These are phyloP conservation scores for barrel medic (Medicago truncatula) DNA, from an alignment of 306 rosid genomes.

Conservation along the genomic window MtrunA17r5.0-ANR NC_053049.1:43517501-43518000, in stretches of 20 bases:
- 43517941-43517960: background rate
- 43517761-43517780: background rate
- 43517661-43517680: too few relatives aligned
- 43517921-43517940: conserved; percentile 48
- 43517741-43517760: too few relatives aligned
- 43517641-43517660: too few relatives aligned
- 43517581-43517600: too few relatives aligned
- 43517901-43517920: conserved; percentile 26
- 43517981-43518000: background rate
- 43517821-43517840: conserved; percentile 32
- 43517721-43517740: too few relatives aligned
- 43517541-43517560: conserved; percentile 4
- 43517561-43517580: too few relatives aligned
- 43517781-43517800: conserved; percentile 17
- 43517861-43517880: conserved; percentile 29
- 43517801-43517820: conserved; percentile 15
- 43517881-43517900: conserved; percentile 46
- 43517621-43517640: too few relatives aligned
- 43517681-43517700: too few relatives aligned
- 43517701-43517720: too few relatives aligned
- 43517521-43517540: conserved; percentile 42
- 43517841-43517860: conserved; percentile 19
- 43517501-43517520: conserved; percentile 62
- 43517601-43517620: too few relatives aligned
- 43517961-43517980: conserved; percentile 29